These are phyloP conservation scores for Peronospora farinosa DNA, from an alignment of 352 stramenopile species.

Conservation along the genomic window DNA sequence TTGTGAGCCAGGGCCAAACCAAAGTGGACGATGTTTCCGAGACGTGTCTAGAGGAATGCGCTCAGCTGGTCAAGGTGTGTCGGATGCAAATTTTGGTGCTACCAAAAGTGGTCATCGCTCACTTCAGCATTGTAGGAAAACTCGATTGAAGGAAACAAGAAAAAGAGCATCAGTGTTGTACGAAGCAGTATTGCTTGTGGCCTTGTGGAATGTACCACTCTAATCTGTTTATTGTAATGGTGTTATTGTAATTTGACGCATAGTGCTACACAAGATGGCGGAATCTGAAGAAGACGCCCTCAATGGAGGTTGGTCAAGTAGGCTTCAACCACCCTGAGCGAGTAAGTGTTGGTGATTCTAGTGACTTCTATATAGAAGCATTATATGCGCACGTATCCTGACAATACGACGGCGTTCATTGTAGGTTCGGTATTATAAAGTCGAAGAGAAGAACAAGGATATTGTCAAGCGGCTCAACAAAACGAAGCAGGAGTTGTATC, in stretches of 20 bases:
- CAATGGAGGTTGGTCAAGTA: slow-evolving; percentile 90
- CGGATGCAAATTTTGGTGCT: neutral
- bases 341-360: slow-evolving; percentile 21
- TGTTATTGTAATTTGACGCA: neutral
- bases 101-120: neutral
- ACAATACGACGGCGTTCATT: neutral
- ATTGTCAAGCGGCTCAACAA: slow-evolving; percentile 86
- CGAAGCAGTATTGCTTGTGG: slow-evolving; percentile 1
- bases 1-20: slow-evolving; percentile 43
- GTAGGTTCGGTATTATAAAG: slow-evolving; percentile 63
- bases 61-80: slow-evolving; percentile 87
- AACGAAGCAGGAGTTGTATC: slow-evolving; percentile 72
- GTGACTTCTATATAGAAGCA: neutral
- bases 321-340: slow-evolving; percentile 69
- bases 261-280: slow-evolving; percentile 91
- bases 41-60: slow-evolving; percentile 83
- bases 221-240: too few relatives aligned
- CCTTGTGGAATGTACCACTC: too few relatives aligned
- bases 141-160: slow-evolving; percentile 92
- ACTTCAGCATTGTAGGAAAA: slow-evolving; percentile 54
- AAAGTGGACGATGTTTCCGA: slow-evolving; percentile 75
- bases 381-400: neutral
- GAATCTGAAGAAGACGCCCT: slow-evolving; percentile 87
- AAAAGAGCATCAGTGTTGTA: slow-evolving; percentile 82
- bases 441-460: slow-evolving; percentile 80